Percentiles rank a stretch among this genome's conserved stretches.
These are phyloP conservation scores for Trichophyton benhamiae DNA, from an alignment of 2,329 filamentous ascomycete genomes.

Conservation along the genomic window DNA sequence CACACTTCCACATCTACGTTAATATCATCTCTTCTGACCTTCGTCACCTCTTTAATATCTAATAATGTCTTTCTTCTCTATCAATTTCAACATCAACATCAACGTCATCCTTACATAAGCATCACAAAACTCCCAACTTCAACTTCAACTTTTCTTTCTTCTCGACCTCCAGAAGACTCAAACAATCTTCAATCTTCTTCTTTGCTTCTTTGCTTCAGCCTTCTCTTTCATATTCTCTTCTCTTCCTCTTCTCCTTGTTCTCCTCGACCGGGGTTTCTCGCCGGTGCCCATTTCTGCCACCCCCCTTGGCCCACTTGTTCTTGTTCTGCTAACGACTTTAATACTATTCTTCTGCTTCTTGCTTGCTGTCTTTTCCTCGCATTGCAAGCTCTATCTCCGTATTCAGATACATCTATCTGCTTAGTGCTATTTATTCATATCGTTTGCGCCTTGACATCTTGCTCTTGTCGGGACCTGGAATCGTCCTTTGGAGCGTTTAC, in stretches of 20 bases:
- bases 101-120: slow-evolving; percentile 2
- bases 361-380: neutral
- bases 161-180: too few species aligned
- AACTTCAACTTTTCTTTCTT: slow-evolving; percentile 3
- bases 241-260: slow-evolving; percentile 2
- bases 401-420: neutral
- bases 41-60: neutral
- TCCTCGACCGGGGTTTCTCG: neutral
- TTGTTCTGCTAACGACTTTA: slow-evolving; percentile 7
- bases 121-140: neutral
- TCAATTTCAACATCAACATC: too few species aligned
- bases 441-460: neutral
- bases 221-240: neutral
- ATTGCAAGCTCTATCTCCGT: neutral
- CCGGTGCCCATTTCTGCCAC: slow-evolving; percentile 4
- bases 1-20: too few species aligned
- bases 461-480: neutral
- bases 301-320: slow-evolving; percentile 5
- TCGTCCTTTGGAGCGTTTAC: neutral
- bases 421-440: neutral
- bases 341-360: neutral
- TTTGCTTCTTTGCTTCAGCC: too few species aligned
- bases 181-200: too few species aligned
- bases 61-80: neutral
- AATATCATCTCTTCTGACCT: too few species aligned